Evolutionary conservation across 257 asterid genomes (phyloP).

Genomic region (Fraxinus anomala): DNA sequence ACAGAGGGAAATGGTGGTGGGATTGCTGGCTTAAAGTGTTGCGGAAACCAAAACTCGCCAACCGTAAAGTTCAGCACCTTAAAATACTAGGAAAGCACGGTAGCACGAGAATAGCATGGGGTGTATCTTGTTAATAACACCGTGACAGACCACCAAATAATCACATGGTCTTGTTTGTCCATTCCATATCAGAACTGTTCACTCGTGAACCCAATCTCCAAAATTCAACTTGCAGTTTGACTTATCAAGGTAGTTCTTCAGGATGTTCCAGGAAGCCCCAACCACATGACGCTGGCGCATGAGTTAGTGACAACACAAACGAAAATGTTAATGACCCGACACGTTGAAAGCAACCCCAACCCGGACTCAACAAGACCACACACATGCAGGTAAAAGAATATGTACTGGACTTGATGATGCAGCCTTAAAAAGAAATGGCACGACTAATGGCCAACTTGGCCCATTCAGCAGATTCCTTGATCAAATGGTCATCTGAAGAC

Average conservation of each 20-base stretch:
- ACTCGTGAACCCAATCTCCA: constrained; percentile 16
- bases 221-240: constrained; percentile 27
- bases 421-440: constrained; percentile 75
- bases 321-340: constrained; percentile 65
- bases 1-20: constrained; percentile 26
- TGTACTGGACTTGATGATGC: constrained; percentile 34
- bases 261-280: constrained; percentile 13
- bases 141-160: constrained; percentile 25
- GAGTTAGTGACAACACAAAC: constrained; percentile 60
- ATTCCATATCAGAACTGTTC: constrained; percentile 31
- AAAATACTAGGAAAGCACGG: constrained; percentile 19
- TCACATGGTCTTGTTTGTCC: constrained; percentile 25
- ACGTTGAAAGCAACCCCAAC: constrained; percentile 45
- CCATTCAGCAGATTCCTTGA: constrained; percentile 95
- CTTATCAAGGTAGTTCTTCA: constrained; percentile 22
- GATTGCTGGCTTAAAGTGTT: constrained; percentile 28
- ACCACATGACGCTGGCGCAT: constrained; percentile 65
- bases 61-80: constrained; percentile 10
- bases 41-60: constrained; percentile 27
- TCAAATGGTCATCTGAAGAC: constrained; percentile 84
- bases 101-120: constrained; percentile 33
- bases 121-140: constrained; percentile 20
- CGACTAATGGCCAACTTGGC: constrained; percentile 87
- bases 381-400: constrained; percentile 67
- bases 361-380: constrained; percentile 72